Base-by-base conservation (phyloP, 1,284 basidiomycete species). In the Microbotryomycetes sp. region DNA sequence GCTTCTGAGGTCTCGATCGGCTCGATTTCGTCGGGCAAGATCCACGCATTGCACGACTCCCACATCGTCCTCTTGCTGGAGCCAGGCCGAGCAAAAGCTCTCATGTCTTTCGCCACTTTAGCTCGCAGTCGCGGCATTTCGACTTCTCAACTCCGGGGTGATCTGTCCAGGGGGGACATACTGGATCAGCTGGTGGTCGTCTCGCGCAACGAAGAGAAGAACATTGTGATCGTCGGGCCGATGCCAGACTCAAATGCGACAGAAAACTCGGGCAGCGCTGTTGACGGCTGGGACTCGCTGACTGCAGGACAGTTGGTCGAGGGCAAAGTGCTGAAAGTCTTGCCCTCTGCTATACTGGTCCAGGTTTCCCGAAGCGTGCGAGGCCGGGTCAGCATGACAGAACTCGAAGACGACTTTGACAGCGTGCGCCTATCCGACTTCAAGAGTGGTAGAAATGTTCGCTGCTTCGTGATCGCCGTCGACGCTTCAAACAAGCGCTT, bases 171-270 rank as follows among this genome's bases (percentile, higher is more conserved):
- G 70, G 89, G 89, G 18, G 87, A 91, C 56, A 80, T 80, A 65
- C 76, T 98, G 24, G 79, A 85, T 15, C 85, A 88, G 52, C 80
- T 98, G 5, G 83, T 89, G 3, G 88, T 98, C 21, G 87, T 92
- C 26, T 88, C 89, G n/a, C 88, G 90, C 70, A 92, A 91, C 73
- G 79, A 84, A 1, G 91, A 89, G 68, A 91, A 90, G 70, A 85
- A 86, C 15, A 81, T 97, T 59, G 86, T 97, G 60, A 87, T 97
- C 63, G 88, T 94, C 51, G 86, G 86, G 50, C 74, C 76, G 62
- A 86, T 84, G 62, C 74, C 73, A 18, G 75, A 73, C 60, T 50
- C 60, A 6, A 50, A 53, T 4, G 52, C 56, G 26, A 16, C 54
- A 7, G 26, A 48, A 18, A 29, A n/a, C 68, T 73, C 75, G 23